Evolutionary conservation across 2,329 filamentous ascomycete genomes (phyloP).

Genomic region (Talaromyces sp.): DNA sequence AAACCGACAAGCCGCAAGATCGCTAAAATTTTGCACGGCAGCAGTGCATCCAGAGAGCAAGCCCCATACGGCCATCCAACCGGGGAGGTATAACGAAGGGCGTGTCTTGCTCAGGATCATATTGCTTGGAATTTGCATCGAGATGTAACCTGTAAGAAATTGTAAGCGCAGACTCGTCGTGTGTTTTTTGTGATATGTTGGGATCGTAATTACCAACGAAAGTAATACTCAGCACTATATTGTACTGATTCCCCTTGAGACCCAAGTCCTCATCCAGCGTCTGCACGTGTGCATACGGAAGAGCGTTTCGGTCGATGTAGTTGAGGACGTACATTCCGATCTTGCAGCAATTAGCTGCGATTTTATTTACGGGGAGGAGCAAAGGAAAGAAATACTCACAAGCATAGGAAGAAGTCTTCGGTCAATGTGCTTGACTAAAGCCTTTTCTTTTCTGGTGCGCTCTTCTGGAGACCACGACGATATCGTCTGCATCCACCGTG

Average conservation of each 20-base stretch:
- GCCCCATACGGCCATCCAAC: conserved; percentile 3
- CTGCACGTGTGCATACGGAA: conserved; percentile 55
- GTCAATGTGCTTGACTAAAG: background rate
- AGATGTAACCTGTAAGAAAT: conserved; percentile 51
- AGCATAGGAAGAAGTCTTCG: background rate
- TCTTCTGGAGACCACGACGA: background rate
- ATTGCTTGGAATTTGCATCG: conserved; percentile 66
- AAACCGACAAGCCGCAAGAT: background rate
- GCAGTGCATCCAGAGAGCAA: background rate
- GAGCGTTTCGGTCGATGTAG: background rate
- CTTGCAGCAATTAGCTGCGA: background rate
- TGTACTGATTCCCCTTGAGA: conserved; percentile 61
- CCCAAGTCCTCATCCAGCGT: conserved; percentile 59
- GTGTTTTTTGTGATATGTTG: no score
- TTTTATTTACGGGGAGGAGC: background rate
- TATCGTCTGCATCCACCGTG: background rate
- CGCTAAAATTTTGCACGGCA: background rate
- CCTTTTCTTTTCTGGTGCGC: background rate
- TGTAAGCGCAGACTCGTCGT: no score
- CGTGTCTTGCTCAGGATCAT: conserved; percentile 67
- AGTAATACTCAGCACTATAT: conserved; percentile 60
- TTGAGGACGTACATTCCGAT: background rate
- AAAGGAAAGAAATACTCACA: background rate
- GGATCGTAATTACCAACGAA: conserved; percentile 46
- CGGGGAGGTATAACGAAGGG: conserved; percentile 41